phyloP scores from a whole-genome alignment of 306 rosid species.

The Fagus sylvatica region DNA sequence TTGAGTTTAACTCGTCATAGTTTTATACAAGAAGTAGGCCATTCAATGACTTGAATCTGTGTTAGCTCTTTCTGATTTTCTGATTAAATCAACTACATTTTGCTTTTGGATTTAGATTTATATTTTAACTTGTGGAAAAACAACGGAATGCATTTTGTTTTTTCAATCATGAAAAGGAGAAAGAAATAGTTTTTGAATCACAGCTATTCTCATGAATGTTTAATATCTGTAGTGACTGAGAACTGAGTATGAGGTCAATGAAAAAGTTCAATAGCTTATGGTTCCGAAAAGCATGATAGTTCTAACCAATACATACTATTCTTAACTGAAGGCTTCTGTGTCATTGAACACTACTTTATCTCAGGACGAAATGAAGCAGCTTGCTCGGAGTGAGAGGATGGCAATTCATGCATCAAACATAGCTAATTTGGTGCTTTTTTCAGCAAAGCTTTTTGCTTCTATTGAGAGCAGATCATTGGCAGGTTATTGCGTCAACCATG shows the following conservation, averaged over 20 bases:
- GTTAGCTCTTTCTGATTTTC: neutral
- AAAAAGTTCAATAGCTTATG: neutral
- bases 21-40: neutral
- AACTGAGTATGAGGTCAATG: neutral
- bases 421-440: slow-evolving; percentile 65
- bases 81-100: neutral
- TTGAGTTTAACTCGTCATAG: neutral
- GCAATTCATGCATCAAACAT: slow-evolving; percentile 60
- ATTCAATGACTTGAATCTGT: neutral
- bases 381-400: slow-evolving; percentile 63
- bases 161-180: neutral
- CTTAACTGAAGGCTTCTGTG: neutral
- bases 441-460: slow-evolving; percentile 72
- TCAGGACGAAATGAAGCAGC: slow-evolving; percentile 69
- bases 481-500: slow-evolving; percentile 81
- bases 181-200: neutral
- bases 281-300: neutral
- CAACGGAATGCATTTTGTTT: neutral
- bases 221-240: neutral
- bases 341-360: slow-evolving; percentile 8
- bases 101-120: neutral
- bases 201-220: neutral
- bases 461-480: slow-evolving; percentile 68
- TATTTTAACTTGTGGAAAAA: neutral
- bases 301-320: neutral